These are phyloP conservation scores for Viola pubescens DNA, from an alignment of 441 rosid genomes.

Conservation along the genomic window DNA sequence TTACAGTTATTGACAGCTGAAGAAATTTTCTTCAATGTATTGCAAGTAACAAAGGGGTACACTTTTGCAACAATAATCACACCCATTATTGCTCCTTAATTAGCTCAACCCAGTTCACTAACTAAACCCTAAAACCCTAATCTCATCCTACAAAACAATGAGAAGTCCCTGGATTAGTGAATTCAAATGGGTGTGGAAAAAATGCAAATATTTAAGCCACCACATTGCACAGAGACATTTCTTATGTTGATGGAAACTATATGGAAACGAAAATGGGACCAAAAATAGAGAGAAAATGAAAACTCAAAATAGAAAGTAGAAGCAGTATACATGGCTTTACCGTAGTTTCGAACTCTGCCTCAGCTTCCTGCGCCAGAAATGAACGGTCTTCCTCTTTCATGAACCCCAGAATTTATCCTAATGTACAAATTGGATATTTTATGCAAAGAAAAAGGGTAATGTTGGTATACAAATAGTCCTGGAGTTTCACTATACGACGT, in stretches of 20 bases:
- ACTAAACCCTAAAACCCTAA: not conserved
- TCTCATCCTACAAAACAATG: constrained; percentile 8
- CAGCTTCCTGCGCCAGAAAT: not conserved
- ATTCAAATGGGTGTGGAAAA: too few species aligned
- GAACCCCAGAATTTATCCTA: constrained; percentile 5
- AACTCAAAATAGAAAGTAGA: not conserved
- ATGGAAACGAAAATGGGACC: not conserved
- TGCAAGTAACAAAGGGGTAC: constrained; percentile 19
- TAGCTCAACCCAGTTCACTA: not conserved
- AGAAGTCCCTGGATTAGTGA: too few species aligned
- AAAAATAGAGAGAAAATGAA: not conserved
- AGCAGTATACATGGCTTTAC: not conserved
- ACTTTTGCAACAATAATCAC: constrained; percentile 34
- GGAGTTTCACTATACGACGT: not conserved
- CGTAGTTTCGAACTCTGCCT: not conserved
- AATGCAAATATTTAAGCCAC: too few species aligned
- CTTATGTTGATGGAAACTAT: not conserved
- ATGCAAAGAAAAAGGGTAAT: not conserved
- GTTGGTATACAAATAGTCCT: not conserved
- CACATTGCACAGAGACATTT: not conserved
- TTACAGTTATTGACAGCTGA: constrained; percentile 23
- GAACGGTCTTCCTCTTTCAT: not conserved
- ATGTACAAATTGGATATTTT: not conserved
- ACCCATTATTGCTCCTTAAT: constrained; percentile 29
- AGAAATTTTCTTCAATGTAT: constrained; percentile 14